Evolutionary conservation across 176 grass and related monocot genomes (phyloP), one percentile per base, ranked within the genome.

Genomic region (Bothriochloa decipiens): DNA sequence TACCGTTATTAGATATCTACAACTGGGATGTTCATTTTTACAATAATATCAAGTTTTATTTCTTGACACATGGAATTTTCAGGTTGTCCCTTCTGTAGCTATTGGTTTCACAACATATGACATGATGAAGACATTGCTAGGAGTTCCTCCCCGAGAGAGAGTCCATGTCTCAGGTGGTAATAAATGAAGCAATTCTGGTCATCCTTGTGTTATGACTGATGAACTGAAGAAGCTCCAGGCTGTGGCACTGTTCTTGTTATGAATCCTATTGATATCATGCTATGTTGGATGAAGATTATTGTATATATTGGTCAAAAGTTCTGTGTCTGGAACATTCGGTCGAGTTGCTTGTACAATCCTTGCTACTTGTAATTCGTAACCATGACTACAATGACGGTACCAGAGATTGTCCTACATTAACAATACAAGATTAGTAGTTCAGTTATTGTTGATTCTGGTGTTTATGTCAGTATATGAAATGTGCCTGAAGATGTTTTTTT

Each of bases 21-120:
- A 83, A 22, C 76, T 66, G 11, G 37, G 10, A 26, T 90, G 0
- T 9, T 65, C 55, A 22, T 47, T 86, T 63, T 79, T 41, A 41
- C 72, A 10, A 26, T 50, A 35, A 40, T 72, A 18, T 78, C 16
- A 2, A 62, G 7, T 57, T 75, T 41, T 83, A 29, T 83, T 17
- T 63, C 11, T 65, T 55, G 76, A 65, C 7, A 36, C 69, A 26
- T 82, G 25, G 1, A 58, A 8, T 82, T 81, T 58, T 75, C 83
- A 98, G 96, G 96, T 98, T 11, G 93, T 98, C 76, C 96, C 96
- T 61, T 98, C 96, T 2, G 93, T 98, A 58, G 91, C 96, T 53
- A 98, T 98, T 4, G 96, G 93, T 75, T 98, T 98, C 77, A 98
- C 96, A 39, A 91, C 96, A 67, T 95, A 98, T 78, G 96, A 98